Conservation (phyloP, 2,329 filamentous ascomycete genomes). For the Penicillium sclerotigenum region DNA sequence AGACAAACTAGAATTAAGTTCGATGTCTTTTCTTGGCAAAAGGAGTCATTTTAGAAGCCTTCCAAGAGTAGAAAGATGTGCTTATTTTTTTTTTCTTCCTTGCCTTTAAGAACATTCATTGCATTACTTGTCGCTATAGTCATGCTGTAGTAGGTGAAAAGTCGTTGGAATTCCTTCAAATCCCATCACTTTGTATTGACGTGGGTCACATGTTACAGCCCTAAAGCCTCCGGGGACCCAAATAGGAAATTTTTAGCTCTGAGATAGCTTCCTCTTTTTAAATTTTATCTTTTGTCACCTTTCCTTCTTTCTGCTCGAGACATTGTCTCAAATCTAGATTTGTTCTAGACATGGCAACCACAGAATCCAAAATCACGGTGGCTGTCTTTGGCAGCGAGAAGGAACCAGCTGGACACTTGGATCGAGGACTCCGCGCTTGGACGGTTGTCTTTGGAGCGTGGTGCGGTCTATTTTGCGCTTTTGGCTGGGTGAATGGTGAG, state of each 20-base stretch:
- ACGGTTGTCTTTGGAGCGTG: constrained; percentile 51
- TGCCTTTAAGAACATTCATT: background rate
- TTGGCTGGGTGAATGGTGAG: constrained; percentile 47
- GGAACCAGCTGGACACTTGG: background rate
- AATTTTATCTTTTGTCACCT: background rate
- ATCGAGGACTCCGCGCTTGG: constrained; percentile 47
- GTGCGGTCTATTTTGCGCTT: constrained; percentile 45
- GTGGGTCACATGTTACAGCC: background rate
- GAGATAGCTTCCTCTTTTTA: background rate
- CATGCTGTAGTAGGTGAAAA: background rate
- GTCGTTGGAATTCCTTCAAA: background rate
- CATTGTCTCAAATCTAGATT: background rate
- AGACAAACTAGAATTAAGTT: no score
- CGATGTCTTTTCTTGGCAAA: background rate
- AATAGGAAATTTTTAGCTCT: background rate
- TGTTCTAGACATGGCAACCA: background rate
- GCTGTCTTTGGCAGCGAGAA: background rate
- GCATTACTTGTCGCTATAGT: background rate
- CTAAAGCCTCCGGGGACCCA: background rate
- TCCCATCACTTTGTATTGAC: background rate
- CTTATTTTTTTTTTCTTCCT: background rate
- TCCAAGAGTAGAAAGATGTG: background rate
- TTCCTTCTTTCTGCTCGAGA: background rate
- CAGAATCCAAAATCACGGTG: background rate
- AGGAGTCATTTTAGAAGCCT: background rate